These are phyloP conservation scores for Phytophthora palmivora DNA, from an alignment of 352 stramenopile genomes.

Conservation along the genomic window DNA sequence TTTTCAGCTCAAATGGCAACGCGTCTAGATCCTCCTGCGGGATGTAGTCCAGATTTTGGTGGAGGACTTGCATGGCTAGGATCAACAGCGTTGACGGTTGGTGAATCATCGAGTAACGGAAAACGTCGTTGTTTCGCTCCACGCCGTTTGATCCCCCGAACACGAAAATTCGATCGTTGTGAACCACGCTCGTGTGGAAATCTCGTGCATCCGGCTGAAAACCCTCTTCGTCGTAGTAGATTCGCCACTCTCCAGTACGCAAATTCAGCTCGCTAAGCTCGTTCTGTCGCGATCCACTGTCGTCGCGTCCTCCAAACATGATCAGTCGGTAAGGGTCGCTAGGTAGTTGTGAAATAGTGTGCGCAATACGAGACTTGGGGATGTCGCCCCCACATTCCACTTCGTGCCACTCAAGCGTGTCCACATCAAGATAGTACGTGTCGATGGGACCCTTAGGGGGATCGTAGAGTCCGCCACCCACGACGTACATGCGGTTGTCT, in stretches of 20 bases:
- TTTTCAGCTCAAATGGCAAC: constrained; percentile 67
- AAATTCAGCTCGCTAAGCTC: constrained; percentile 77
- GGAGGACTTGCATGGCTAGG: constrained; percentile 73
- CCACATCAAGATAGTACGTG: constrained; percentile 78
- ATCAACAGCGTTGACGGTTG: constrained; percentile 73
- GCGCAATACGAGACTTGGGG: constrained; percentile 79
- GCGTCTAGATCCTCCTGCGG: constrained; percentile 50
- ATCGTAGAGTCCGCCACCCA: constrained; percentile 83
- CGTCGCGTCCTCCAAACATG: constrained; percentile 85
- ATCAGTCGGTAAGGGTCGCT: constrained; percentile 58
- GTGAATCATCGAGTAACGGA: constrained; percentile 66
- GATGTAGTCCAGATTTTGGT: constrained; percentile 49
- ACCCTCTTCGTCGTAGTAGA: constrained; percentile 61
- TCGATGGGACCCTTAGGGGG: constrained; percentile 83
- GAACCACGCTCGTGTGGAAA: constrained; percentile 82
- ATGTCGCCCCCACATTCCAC: constrained; percentile 68
- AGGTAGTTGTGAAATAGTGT: constrained; percentile 71
- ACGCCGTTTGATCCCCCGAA: constrained; percentile 87
- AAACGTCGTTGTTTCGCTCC: constrained; percentile 85
- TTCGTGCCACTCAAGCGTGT: constrained; percentile 72
- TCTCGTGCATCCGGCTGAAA: constrained; percentile 82
- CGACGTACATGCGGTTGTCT: constrained; percentile 80
- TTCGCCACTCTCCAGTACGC: constrained; percentile 66
- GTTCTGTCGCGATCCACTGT: constrained; percentile 70
- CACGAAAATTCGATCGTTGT: constrained; percentile 81